These are phyloP conservation scores for Rhizophagus prolifer DNA, from an alignment of 192 early-diverging fungal species.

Conservation along the genomic window DNA sequence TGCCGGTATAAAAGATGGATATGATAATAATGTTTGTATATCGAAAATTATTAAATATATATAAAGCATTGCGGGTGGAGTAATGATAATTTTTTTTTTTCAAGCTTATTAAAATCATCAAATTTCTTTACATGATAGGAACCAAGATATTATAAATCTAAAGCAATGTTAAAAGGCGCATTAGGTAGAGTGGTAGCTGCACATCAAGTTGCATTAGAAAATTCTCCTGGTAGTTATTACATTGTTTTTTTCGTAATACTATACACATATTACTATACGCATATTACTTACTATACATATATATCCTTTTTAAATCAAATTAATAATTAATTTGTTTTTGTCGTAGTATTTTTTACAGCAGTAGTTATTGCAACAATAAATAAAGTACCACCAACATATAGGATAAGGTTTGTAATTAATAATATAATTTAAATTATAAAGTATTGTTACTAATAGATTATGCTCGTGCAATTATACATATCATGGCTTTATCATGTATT, in stretches of 20 bases:
- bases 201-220: slow-evolving; percentile 26
- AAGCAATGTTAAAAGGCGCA: not conserved
- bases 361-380: slow-evolving; percentile 18
- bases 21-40: slow-evolving; percentile 24
- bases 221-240: slow-evolving; percentile 13
- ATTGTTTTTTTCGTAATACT: not conserved
- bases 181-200: slow-evolving; percentile 18
- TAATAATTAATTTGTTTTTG: not conserved
- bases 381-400: slow-evolving; percentile 20
- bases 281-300: not conserved
- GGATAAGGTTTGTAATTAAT: slow-evolving; percentile 16
- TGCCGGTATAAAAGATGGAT: slow-evolving; percentile 11
- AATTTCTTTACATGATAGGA: slow-evolving; percentile 4
- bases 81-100: not conserved
- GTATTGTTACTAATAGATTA: not conserved
- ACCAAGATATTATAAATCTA: slow-evolving; percentile 12
- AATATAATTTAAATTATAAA: not conserved
- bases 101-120: not conserved
- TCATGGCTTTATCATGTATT: slow-evolving; percentile 23
- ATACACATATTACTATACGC: too few relatives aligned
- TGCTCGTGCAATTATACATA: slow-evolving; percentile 14
- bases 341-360: slow-evolving; percentile 23
- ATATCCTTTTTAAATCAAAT: not conserved
- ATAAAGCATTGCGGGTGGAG: not conserved
- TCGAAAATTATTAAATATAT: not conserved